Evolutionary conservation across 1,284 basidiomycete species (phyloP), one percentile per base, ranked within the genome.

Genomic region (Polyporus tsugae): DNA sequence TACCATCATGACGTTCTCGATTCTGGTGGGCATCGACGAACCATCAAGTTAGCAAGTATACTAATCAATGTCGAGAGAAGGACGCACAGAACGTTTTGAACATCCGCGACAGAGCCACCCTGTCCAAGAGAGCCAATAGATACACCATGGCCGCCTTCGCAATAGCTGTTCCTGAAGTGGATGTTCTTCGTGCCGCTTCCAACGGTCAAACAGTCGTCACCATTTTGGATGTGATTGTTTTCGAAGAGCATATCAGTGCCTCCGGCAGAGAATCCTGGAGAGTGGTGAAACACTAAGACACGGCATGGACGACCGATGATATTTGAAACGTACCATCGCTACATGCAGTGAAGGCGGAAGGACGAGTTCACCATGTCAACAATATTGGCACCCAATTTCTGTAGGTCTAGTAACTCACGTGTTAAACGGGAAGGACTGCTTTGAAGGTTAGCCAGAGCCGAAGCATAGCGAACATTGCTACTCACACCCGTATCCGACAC

Each of bases 121-220:
- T 82, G 81, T 4, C 88, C 88, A 1, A 90, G 79, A 0, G 88
- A 89, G 4, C 89, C 89, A 49, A 91, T 86, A 1, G 87, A 89
- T 0, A 89, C 78, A 0, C 89, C 87, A 70, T 90, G 89, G 0
- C 88, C 86, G 19, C 86, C 86, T 73, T 86, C 85, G 71, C 87
- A 89, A 70, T 85, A 86, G 4, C 80, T 76, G 65, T 88, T 80
- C 62, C 87, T 81, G 79, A 89, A 89, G 64, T 81, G 80, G 46
- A 91, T 86, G 70, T 89, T 86, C 70, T 83, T 85, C 2, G 87
- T 85, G 7, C 87, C 87, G 73, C 78, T 87, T 1, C 85, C 84
- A 49, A 90, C 86, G 0, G 88, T 87, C 38, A 90, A 72, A 60
- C 88, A 90, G 75, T 90, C 89, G 69, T 90, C 89, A 0, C 88